Evolutionary conservation across 345 rosid genomes (phyloP).

Genomic region (Nephelium lappaceum): DNA sequence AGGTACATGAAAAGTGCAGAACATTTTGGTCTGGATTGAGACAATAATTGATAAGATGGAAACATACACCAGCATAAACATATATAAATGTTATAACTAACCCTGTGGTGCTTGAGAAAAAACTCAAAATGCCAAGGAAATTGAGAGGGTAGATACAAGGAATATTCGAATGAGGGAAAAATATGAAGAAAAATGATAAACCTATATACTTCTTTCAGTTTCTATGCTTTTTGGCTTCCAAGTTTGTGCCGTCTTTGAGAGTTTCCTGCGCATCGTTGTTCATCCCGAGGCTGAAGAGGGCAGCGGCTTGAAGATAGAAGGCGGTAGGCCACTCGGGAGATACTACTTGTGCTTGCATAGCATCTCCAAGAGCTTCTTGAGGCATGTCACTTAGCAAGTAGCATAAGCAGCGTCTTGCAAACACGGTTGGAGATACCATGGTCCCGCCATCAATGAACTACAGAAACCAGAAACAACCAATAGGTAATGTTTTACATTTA

Average conservation of each 20-base stretch:
- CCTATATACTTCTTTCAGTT: constrained; percentile 55
- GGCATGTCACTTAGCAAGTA: constrained; percentile 71
- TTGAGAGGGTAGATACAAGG: constrained; percentile 31
- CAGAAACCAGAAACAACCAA: not conserved
- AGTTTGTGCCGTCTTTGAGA: constrained; percentile 79
- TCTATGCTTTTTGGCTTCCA: constrained; percentile 67
- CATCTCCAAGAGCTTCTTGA: constrained; percentile 85
- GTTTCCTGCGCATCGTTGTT: constrained; percentile 79
- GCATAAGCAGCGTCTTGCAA: constrained; percentile 78
- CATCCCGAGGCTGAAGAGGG: constrained; percentile 82
- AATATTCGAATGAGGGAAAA: constrained; percentile 26
- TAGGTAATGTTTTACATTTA: not conserved
- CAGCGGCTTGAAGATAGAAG: constrained; percentile 83
- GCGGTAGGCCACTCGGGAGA: constrained; percentile 86
- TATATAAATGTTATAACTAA: constrained; percentile 24
- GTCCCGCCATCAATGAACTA: constrained; percentile 81
- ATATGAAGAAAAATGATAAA: constrained; percentile 2
- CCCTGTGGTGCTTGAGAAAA: constrained; percentile 32
- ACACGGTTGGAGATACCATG: constrained; percentile 78
- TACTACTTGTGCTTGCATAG: constrained; percentile 77
- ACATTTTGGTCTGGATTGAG: not conserved
- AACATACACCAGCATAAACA: constrained; percentile 15
- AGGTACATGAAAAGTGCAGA: not conserved
- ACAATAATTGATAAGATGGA: not conserved
- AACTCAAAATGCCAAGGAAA: constrained; percentile 30